Percentiles rank a stretch among this genome's conserved stretches.
Conservation (phyloP, 192 early-diverging fungal genomes). For the Coemansia sp. region DNA sequence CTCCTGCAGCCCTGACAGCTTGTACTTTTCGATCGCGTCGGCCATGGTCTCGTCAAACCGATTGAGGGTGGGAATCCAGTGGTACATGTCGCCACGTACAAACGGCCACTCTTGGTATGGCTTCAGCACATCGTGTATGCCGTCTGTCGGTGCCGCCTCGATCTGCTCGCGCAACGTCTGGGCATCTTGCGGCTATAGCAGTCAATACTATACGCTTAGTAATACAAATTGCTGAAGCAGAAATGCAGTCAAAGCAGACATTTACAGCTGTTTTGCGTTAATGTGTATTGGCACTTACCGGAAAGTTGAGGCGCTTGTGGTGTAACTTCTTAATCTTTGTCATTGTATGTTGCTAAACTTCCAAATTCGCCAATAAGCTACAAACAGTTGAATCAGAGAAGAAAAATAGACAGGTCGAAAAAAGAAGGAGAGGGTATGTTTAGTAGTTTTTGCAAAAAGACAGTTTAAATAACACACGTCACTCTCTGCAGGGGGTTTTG, state of each 20-base stretch:
- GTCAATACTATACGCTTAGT: background rate
- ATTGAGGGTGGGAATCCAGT: slow-evolving; percentile 94
- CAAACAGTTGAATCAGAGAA: slow-evolving; percentile 7
- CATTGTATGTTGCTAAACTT: slow-evolving; percentile 18
- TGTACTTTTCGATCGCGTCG: slow-evolving; percentile 60
- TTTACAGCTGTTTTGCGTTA: background rate
- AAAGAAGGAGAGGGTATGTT: background rate
- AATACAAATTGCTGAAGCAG: background rate
- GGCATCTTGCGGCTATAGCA: slow-evolving; percentile 48
- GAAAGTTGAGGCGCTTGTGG: slow-evolving; percentile 52
- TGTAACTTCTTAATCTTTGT: slow-evolving; percentile 53
- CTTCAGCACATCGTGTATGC: slow-evolving; percentile 58
- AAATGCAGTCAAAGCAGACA: background rate
- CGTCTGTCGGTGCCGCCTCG: slow-evolving; percentile 51
- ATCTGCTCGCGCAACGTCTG: slow-evolving; percentile 49
- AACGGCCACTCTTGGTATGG: slow-evolving; percentile 68
- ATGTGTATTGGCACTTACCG: slow-evolving; percentile 33
- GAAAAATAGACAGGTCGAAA: background rate
- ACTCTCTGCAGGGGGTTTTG: slow-evolving; percentile 1
- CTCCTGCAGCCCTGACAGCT: slow-evolving; percentile 65
- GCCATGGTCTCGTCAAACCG: slow-evolving; percentile 84
- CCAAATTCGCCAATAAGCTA: slow-evolving; percentile 5
- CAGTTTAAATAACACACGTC: background rate
- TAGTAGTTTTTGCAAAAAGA: background rate
- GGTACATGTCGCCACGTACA: slow-evolving; percentile 89